A percentile compares a stretch with the other conserved stretches of the same genome.
Conservation (phyloP, 495 filamentous ascomycete species). For the Podospora appendiculata region DNA sequence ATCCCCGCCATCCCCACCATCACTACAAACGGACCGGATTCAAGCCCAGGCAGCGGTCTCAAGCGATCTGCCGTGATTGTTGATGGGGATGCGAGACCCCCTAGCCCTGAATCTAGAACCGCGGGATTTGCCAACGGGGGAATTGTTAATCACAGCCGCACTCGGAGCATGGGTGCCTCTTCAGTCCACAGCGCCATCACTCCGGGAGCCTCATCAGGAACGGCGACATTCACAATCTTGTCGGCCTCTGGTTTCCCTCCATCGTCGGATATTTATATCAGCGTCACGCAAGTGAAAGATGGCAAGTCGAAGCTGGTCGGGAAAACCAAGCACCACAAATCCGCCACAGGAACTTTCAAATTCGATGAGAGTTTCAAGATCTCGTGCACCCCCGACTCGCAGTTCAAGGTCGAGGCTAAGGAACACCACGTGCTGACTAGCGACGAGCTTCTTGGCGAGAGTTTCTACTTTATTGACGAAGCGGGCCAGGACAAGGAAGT, state of each 20-base stretch:
- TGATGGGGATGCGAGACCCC: slow-evolving; percentile 17
- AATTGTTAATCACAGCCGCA: slow-evolving; percentile 49
- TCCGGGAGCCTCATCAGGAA: slow-evolving; percentile 56
- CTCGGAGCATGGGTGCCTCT: slow-evolving; percentile 57
- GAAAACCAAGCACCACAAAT: slow-evolving; percentile 81
- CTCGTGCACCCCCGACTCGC: slow-evolving; percentile 69
- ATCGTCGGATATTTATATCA: slow-evolving; percentile 72
- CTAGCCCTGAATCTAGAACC: slow-evolving; percentile 26
- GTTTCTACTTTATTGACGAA: slow-evolving; percentile 83
- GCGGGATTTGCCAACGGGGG: slow-evolving; percentile 22
- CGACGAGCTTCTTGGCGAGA: slow-evolving; percentile 75
- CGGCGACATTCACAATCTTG: slow-evolving; percentile 71
- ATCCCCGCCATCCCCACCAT: slow-evolving; percentile 35
- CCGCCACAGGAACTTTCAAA: slow-evolving; percentile 47
- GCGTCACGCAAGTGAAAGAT: slow-evolving; percentile 52
- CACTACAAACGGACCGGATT: slow-evolving; percentile 30
- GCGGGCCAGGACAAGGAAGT: slow-evolving; percentile 66
- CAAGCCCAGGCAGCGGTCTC: slow-evolving; percentile 24
- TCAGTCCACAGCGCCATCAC: slow-evolving; percentile 51
- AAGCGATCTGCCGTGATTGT: slow-evolving; percentile 18
- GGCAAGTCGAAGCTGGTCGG: slow-evolving; percentile 69
- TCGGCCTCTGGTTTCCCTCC: slow-evolving; percentile 73
- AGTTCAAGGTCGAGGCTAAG: slow-evolving; percentile 79
- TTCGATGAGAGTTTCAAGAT: slow-evolving; percentile 77
- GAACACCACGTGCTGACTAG: slow-evolving; percentile 75